phyloP scores from a whole-genome alignment of 208 protist species.

The Leishmania tropica region DNA sequence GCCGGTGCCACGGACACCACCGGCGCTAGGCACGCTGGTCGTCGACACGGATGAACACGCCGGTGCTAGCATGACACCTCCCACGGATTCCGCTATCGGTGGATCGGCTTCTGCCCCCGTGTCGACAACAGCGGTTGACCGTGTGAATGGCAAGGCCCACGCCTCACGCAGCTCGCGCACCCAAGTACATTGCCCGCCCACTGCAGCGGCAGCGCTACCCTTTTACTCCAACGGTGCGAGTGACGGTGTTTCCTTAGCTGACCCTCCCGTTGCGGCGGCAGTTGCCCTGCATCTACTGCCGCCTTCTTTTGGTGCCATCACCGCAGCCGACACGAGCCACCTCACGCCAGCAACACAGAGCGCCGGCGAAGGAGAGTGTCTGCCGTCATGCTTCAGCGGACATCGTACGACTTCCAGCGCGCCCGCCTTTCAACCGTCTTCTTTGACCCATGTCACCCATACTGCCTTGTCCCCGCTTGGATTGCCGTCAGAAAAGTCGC shows the following conservation, averaged over 20 bases:
- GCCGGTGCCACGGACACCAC: not conserved
- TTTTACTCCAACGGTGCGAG: not conserved
- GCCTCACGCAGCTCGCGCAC: not conserved
- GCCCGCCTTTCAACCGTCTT: constrained; percentile 5
- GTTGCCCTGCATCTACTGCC: not conserved
- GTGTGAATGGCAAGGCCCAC: not conserved
- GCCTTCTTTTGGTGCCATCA: not conserved
- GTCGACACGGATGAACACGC: not conserved
- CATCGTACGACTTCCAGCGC: not conserved
- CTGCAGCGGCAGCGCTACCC: not conserved
- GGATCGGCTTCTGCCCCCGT: not conserved
- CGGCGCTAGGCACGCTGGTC: too few relatives aligned
- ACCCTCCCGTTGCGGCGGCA: not conserved
- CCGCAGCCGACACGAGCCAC: not conserved
- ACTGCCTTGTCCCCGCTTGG: not conserved
- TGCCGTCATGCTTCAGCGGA: constrained; percentile 1
- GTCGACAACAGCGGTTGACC: not conserved
- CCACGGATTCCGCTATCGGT: not conserved
- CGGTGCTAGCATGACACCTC: not conserved
- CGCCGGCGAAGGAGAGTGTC: not conserved
- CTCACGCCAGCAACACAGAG: not conserved
- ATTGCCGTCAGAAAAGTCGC: constrained; percentile 16
- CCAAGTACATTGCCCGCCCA: not conserved
- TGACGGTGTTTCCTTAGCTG: not conserved
- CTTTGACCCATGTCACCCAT: constrained; percentile 19